A percentile compares a stretch with the other conserved stretches of the same genome.
phyloP scores from a whole-genome alignment of 345 rosid species.

The Hypericum androsaemum region DNA sequence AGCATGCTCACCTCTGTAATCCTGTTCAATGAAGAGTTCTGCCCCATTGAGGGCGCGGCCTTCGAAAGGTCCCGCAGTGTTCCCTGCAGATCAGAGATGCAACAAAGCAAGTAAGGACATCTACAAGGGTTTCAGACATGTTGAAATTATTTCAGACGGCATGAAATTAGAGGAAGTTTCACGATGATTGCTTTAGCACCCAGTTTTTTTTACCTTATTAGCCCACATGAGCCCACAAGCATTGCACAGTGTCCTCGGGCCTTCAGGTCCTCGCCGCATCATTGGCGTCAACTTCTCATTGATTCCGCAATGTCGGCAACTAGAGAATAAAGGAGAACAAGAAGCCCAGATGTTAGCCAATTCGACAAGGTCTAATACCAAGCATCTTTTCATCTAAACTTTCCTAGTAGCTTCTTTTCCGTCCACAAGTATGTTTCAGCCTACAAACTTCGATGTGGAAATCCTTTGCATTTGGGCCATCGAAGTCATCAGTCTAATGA shows the following conservation, averaged over 20 bases:
- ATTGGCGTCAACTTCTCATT: constrained; percentile 53
- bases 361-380: neutral
- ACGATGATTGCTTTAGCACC: neutral
- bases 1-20: constrained; percentile 29
- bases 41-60: constrained; percentile 36
- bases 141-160: constrained; percentile 4
- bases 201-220: constrained; percentile 35
- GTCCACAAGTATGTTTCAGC: neutral
- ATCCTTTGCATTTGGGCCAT: neutral
- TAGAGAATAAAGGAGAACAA: constrained; percentile 18
- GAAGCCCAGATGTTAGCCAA: constrained; percentile 8
- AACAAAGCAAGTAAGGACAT: neutral
- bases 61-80: constrained; percentile 53
- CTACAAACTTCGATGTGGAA: neutral
- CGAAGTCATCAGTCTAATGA: neutral
- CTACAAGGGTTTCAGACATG: neutral
- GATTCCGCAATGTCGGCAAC: constrained; percentile 56
- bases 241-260: constrained; percentile 68
- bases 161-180: neutral
- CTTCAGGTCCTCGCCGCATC: constrained; percentile 73
- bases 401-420: neutral
- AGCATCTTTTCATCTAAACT: neutral
- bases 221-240: constrained; percentile 80
- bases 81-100: constrained; percentile 31
- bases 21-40: constrained; percentile 19